Conservation (phyloP, 805 yeast genomes). For the Ogataea allantospora region DNA sequence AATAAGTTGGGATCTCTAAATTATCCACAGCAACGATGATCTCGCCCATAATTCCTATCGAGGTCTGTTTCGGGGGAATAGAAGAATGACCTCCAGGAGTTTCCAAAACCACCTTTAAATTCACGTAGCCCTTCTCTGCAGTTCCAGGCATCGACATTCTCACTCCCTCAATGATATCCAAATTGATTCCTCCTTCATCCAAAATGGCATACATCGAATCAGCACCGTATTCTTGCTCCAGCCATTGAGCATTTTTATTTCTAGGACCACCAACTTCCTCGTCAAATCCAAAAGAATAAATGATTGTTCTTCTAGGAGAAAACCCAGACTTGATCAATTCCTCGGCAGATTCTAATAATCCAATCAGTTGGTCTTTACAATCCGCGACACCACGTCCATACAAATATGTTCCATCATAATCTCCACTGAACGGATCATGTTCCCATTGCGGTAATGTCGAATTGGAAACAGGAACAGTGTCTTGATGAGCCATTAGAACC, state of each 20-base stretch:
- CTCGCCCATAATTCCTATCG: conserved; percentile 46
- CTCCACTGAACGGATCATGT: conserved; percentile 38
- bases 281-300: conserved; percentile 50
- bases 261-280: conserved; percentile 44
- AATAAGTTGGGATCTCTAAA: conserved; percentile 35
- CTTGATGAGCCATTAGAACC: conserved; percentile 50
- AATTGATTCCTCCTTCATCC: conserved; percentile 42
- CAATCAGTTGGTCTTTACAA: conserved; percentile 45
- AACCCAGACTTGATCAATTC: conserved; percentile 34
- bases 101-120: conserved; percentile 39
- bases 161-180: conserved; percentile 39
- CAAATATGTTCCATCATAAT: conserved; percentile 37
- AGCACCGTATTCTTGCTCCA: conserved; percentile 40
- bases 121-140: conserved; percentile 48
- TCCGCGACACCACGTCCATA: conserved; percentile 44
- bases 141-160: conserved; percentile 46
- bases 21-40: conserved; percentile 40
- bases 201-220: conserved; percentile 43
- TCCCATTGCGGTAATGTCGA: conserved; percentile 40
- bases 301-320: conserved; percentile 42
- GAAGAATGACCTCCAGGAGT: conserved; percentile 55
- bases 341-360: conserved; percentile 35
- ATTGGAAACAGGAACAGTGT: conserved; percentile 48
- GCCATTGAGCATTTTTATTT: conserved; percentile 36
- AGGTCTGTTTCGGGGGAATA: conserved; percentile 47